Base-by-base conservation (phyloP, 2,329 filamentous ascomycete genomes). In the Alternaria novae-zelandiae region DNA sequence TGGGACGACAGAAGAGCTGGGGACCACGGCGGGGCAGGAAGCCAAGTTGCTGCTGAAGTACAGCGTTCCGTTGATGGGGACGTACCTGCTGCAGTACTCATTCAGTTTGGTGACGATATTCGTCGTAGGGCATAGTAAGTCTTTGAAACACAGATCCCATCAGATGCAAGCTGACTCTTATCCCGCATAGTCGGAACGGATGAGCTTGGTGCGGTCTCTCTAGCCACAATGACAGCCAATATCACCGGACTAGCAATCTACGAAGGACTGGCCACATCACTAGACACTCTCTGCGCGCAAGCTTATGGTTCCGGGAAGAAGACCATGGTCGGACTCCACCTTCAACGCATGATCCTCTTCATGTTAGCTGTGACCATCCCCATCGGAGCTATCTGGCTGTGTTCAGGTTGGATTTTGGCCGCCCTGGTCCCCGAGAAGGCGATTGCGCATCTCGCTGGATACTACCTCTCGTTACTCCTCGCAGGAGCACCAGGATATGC, bases 41-140 rank as follows among this genome's bases (percentile, higher is more conserved):
- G 74, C 76, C 5, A 80, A 57, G 64, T 61, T 81, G 44, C 64
- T 82, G 28, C 67, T 79, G 41, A 78, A 75, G 63, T 84, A 84
- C 69, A 85, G 84, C 0, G 61, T 83, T 30, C 85, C 86, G 7
- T 76, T 87, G 20, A 82, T 85, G 54, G 76, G 83, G n/a, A 87
- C 85, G 1, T 87, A 86, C 64, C 72, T 87, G 1, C 78, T 87
- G 6, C 84, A 87, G 65, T 87, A 87, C 67, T 85, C 81, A 8
- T 86, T 85, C 67, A 84, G 70, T 11, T 75, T 86, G 32, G 82
- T 86, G 58, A 85, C 84, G 2, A 85, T 85, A 21, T 82, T 86
- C 43, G 83, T 85, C 1, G 85, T 84, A 0, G 85, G 86, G 1
- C 85, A 85, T 68, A 80, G 61, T 63, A 28, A 55, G 61, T 60